Base-by-base conservation (phyloP, 805 yeast species). In the Danielozyma ontarioensis region DNA sequence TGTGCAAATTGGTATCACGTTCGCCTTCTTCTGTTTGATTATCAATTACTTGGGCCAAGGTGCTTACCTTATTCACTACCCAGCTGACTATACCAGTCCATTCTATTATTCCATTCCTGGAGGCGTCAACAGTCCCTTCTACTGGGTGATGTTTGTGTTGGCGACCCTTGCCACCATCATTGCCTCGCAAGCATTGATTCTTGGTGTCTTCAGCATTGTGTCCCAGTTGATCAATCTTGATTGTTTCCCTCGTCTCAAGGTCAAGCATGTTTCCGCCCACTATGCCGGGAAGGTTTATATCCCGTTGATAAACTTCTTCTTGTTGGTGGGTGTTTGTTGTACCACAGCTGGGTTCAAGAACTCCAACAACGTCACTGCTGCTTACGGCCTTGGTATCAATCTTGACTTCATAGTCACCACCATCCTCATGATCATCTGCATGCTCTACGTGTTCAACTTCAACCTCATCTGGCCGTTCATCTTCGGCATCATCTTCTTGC, bases 341-440 rank as follows among this genome's bases (percentile, higher is more conserved):
- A 68, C 78, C 7, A 67, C 78, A 5, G 75, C 74, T 6, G 78
- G 78, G 0, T 76, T 74, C 53, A 57, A 62, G 37, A 73, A 59
- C 43, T 62, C 73, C 21, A 59, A 62, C 44, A 62, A 59, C 26
- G 77, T 76, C 24, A 73, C 81, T 0, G 72, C 78, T 4, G 81
- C 81, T 10, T 77, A 76, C 46, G 82, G 81, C 12, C 62, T 76
- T 36, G 80, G 81, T 15, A 73, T 76, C 23, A 59, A 79, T 2
- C 48, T 75, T 36, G 82, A 75, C 45, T 73, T 77, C 41, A 39
- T 74, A 17, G 64, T 77, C 31, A 77, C 83, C 2, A 64, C 78
- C 0, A 35, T 49, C 8, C 55, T 76, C 51, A 62, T 74, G 34
- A 36, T 70, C 7, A 47, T 74, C 19, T 62, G 72, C 34, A 55